These are phyloP conservation scores for Hymenoscyphus albidus DNA, from an alignment of 2,329 filamentous ascomycete genomes.

Conservation along the genomic window DNA sequence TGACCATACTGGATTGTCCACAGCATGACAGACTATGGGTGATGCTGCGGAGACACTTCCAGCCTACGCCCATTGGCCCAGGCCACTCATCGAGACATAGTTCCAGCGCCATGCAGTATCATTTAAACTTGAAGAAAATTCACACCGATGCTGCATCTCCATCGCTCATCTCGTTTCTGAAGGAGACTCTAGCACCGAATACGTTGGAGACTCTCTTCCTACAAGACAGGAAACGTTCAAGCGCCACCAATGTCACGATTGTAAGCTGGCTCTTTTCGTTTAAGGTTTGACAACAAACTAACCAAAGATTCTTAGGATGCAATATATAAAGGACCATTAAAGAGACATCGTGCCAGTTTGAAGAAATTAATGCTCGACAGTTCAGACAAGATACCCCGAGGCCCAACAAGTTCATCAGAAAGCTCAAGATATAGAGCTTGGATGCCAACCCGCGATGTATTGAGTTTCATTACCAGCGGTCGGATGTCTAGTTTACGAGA, in stretches of 20 bases:
- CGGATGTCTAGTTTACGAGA: constrained; percentile 70
- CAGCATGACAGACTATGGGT: constrained; percentile 75
- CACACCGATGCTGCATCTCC: constrained; percentile 71
- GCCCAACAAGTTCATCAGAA: constrained; percentile 35
- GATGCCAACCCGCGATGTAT: constrained; percentile 65
- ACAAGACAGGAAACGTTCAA: constrained; percentile 55
- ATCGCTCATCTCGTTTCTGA: constrained; percentile 68
- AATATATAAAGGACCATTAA: constrained; percentile 67
- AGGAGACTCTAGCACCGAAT: constrained; percentile 73
- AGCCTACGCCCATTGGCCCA: constrained; percentile 38
- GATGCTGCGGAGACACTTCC: constrained; percentile 60
- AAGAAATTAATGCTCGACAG: constrained; percentile 73
- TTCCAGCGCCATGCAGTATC: constrained; percentile 47
- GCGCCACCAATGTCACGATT: constrained; percentile 57
- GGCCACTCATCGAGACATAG: constrained; percentile 30
- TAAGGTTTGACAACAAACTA: constrained; percentile 2
- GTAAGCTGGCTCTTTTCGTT: constrained; percentile 22
- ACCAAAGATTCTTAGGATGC: constrained; percentile 43
- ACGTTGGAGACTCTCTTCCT: constrained; percentile 75
- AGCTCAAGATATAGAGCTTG: constrained; percentile 60
- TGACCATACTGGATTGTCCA: constrained; percentile 71
- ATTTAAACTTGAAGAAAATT: constrained; percentile 66
- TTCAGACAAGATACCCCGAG: constrained; percentile 48
- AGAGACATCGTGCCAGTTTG: constrained; percentile 66
- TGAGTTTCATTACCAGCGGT: constrained; percentile 72